Percentiles rank a stretch among this genome's conserved stretches.
phyloP scores from a whole-genome alignment of 805 yeast genomes.

The Hanseniaspora thailandica region DNA sequence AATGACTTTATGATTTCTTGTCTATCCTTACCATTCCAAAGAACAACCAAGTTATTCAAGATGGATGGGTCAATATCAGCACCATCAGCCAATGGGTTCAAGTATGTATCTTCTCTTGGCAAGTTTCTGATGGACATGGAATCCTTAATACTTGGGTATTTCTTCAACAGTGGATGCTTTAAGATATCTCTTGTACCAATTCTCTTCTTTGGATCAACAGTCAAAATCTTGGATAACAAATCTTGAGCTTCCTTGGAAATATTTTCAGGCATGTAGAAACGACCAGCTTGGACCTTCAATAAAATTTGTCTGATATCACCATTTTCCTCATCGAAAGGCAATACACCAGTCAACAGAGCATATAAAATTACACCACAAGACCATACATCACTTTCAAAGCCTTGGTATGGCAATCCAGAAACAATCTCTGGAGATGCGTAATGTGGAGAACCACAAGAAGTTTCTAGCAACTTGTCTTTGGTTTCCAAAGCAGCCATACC shows the following conservation, averaged over 20 bases:
- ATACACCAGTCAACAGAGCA: conserved; percentile 85
- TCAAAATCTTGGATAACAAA: conserved; percentile 65
- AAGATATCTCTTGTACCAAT: conserved; percentile 68
- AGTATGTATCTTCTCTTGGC: conserved; percentile 32
- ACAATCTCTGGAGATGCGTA: conserved; percentile 98
- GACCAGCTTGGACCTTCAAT: conserved; percentile 83
- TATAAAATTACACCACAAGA: conserved; percentile 92
- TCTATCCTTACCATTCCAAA: conserved; percentile 68
- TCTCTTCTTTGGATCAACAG: conserved; percentile 69
- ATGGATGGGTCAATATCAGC: conserved; percentile 55
- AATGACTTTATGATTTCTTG: conserved; percentile 42
- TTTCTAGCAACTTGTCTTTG: conserved; percentile 68
- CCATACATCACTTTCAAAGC: conserved; percentile 96
- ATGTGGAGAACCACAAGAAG: conserved; percentile 97
- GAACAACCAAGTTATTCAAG: conserved; percentile 58
- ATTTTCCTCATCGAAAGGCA: conserved; percentile 80
- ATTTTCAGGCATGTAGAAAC: conserved; percentile 68
- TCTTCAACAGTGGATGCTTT: conserved; percentile 67
- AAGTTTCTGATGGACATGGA: conserved; percentile 29
- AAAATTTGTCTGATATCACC: conserved; percentile 81
- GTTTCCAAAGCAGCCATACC: conserved; percentile 98
- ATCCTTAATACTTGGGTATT: conserved; percentile 41
- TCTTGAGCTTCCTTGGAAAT: conserved; percentile 79
- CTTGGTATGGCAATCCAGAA: conserved; percentile 88
- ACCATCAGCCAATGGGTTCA: conserved; percentile 30